Percentiles rank a stretch among this genome's conserved stretches.
phyloP scores from a whole-genome alignment of 2,329 filamentous ascomycete genomes.

The Aureobasidium namibiae region DNA sequence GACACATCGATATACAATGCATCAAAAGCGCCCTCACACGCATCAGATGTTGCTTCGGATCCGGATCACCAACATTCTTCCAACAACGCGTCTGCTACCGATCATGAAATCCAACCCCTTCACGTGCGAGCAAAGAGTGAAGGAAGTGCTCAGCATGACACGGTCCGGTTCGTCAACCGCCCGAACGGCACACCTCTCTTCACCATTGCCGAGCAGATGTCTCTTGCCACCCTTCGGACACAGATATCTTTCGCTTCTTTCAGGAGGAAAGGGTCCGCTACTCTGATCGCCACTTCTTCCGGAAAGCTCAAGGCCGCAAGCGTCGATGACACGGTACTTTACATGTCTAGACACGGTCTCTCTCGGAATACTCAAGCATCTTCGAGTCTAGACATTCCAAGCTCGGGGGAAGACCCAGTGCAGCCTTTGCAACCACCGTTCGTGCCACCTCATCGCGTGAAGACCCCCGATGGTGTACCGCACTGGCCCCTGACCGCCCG shows the following conservation, averaged over 20 bases:
- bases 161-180: slow-evolving; percentile 20
- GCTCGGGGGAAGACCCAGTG: background rate
- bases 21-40: background rate
- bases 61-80: background rate
- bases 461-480: slow-evolving; percentile 18
- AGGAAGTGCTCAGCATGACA: background rate
- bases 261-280: slow-evolving; percentile 6
- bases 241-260: slow-evolving; percentile 22
- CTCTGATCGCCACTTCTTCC: background rate
- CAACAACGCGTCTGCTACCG: background rate
- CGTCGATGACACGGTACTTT: background rate
- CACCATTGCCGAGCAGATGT: slow-evolving; percentile 37
- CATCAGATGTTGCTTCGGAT: background rate
- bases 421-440: slow-evolving; percentile 4
- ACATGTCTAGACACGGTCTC: background rate
- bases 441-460: background rate
- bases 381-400: background rate
- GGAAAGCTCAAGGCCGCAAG: slow-evolving; percentile 5
- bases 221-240: slow-evolving; percentile 32
- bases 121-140: background rate
- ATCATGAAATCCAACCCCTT: background rate
- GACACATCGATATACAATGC: slow-evolving; percentile 9
- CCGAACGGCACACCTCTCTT: slow-evolving; percentile 32
- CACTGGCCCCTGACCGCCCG: slow-evolving; percentile 20
- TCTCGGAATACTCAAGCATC: background rate